A percentile compares a stretch with the other conserved stretches of the same genome.
Conservation (phyloP, 2,329 filamentous ascomycete species). For the Ophiostoma sp. region DNA sequence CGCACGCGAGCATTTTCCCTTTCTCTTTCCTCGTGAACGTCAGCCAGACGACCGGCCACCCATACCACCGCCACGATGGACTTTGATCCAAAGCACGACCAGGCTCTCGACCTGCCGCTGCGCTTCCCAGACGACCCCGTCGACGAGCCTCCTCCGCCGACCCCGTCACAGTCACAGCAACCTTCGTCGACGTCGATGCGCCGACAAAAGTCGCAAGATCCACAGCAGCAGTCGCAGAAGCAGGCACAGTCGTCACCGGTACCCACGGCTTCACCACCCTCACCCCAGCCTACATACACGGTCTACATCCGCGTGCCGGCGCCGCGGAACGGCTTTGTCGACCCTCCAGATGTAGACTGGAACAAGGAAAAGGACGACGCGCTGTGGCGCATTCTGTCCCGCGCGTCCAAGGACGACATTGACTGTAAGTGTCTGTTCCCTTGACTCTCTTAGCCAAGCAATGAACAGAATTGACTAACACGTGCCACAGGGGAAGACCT, state of each 20-base stretch:
- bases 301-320: slow-evolving; percentile 91
- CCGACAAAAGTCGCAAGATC: slow-evolving; percentile 7
- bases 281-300: slow-evolving; percentile 52
- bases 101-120: slow-evolving; percentile 27
- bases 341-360: slow-evolving; percentile 89
- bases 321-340: slow-evolving; percentile 79
- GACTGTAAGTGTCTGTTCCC: slow-evolving; percentile 65
- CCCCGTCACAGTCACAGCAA: neutral
- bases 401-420: slow-evolving; percentile 77
- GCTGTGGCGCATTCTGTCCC: slow-evolving; percentile 87
- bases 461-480: neutral
- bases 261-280: slow-evolving; percentile 44
- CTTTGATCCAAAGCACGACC: slow-evolving; percentile 28
- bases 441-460: neutral
- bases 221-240: neutral
- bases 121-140: slow-evolving; percentile 28
- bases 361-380: slow-evolving; percentile 80
- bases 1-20: neutral
- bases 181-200: neutral
- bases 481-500: slow-evolving; percentile 64
- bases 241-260: neutral
- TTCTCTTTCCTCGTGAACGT: neutral
- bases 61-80: slow-evolving; percentile 20
- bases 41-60: neutral
- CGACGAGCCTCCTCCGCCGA: neutral